Conservation (phyloP, 164 flowering plant genomes). For the Aristolochia fimbriata region DNA sequence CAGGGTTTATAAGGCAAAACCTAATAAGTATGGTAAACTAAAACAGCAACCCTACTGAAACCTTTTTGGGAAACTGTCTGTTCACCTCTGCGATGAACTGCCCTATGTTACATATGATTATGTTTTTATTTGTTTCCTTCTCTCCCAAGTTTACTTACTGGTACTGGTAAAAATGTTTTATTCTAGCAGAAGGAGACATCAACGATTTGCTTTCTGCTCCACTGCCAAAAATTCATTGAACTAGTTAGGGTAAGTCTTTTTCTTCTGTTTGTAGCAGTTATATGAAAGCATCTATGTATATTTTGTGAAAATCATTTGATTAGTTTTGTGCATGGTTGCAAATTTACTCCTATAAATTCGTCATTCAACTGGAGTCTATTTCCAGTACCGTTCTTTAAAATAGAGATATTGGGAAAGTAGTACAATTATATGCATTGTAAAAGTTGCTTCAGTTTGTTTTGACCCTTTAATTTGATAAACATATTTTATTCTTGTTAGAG, state of each 20-base stretch:
- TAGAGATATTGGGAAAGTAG: too few relatives aligned
- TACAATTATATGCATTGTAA: too few relatives aligned
- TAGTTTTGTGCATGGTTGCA: background rate
- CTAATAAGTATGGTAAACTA: too few relatives aligned
- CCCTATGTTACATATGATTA: too few relatives aligned
- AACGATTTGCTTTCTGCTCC: constrained; percentile 72
- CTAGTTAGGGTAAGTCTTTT: constrained; percentile 65
- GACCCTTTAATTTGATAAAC: too few relatives aligned
- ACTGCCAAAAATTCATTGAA: constrained; percentile 90
- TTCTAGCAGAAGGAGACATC: constrained; percentile 68
- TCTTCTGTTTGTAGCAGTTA: background rate
- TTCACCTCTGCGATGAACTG: too few relatives aligned
- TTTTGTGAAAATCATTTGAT: background rate
- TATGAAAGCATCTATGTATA: background rate
- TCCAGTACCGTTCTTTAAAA: background rate
- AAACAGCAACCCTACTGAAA: too few relatives aligned
- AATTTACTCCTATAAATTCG: background rate
- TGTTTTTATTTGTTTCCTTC: background rate
- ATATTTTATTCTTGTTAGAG: too few relatives aligned
- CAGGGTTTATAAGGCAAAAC: too few relatives aligned
- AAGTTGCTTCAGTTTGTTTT: too few relatives aligned
- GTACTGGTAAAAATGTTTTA: constrained; percentile 1
- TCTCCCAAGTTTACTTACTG: background rate
- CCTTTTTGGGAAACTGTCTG: too few relatives aligned
- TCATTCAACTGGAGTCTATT: background rate